phyloP scores from a whole-genome alignment of 805 yeast genomes.

The Sporopachydermia lactativora region DNA sequence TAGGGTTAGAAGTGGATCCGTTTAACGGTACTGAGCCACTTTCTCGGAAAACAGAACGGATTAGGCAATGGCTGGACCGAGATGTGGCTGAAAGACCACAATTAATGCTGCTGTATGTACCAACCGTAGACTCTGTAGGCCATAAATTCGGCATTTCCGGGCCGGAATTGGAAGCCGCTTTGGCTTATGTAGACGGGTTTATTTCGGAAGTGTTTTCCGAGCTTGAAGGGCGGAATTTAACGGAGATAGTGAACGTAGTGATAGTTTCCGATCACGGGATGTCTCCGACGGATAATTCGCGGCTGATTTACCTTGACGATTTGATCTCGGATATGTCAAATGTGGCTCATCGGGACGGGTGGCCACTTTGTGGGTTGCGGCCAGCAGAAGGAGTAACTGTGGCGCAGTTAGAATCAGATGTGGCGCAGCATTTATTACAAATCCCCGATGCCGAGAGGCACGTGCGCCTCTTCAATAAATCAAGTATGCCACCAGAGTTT shows the following conservation, averaged over 20 bases:
- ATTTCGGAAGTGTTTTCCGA: constrained; percentile 35
- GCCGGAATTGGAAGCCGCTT: constrained; percentile 34
- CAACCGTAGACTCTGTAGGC: constrained; percentile 69
- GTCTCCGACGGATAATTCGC: constrained; percentile 68
- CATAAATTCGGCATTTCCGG: constrained; percentile 63
- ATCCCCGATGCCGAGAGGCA: constrained; percentile 27
- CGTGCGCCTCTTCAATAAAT: constrained; percentile 11
- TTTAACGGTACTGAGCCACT: constrained; percentile 54
- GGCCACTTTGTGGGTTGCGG: constrained; percentile 75
- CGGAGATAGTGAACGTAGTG: constrained; percentile 55
- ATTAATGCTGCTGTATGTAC: constrained; percentile 63
- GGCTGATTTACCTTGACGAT: constrained; percentile 64
- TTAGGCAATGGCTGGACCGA: constrained; percentile 56
- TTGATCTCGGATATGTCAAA: constrained; percentile 36
- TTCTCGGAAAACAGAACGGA: constrained; percentile 38
- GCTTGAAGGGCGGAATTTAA: constrained; percentile 39
- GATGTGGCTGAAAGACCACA: constrained; percentile 51
- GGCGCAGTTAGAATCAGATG: constrained; percentile 17
- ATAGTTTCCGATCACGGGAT: constrained; percentile 88
- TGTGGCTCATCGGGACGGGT: constrained; percentile 58
- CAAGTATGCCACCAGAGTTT: constrained; percentile 17
- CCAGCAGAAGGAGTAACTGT: constrained; percentile 47
- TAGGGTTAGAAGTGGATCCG: constrained; percentile 41
- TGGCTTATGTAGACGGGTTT: constrained; percentile 52
- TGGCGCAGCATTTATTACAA: no score